phyloP scores from a whole-genome alignment of 2,329 filamentous ascomycete genomes.

The Arthrobotrys iridis region DNA sequence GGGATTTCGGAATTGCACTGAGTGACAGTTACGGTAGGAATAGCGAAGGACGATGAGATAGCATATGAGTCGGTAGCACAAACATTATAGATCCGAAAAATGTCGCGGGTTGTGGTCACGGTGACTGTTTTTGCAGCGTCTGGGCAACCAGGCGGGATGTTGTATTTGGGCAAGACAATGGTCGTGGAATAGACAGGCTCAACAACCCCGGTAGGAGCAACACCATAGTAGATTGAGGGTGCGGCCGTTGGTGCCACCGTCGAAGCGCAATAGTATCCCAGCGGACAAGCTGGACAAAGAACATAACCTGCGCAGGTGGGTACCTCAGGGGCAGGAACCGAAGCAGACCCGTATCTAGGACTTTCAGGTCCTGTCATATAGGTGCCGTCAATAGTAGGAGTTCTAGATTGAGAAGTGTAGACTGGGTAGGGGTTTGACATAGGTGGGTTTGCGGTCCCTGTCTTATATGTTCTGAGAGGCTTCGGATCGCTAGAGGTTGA shows the following conservation, averaged over 20 bases:
- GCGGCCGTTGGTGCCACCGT: conserved; percentile 23
- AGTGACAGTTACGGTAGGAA: conserved; percentile 39
- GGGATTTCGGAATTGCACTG: background rate
- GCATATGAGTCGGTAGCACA: conserved; percentile 39
- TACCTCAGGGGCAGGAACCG: conserved; percentile 20
- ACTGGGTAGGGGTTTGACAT: conserved; percentile 30
- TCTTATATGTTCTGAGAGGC: background rate
- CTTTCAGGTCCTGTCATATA: conserved; percentile 15
- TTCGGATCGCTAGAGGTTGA: background rate
- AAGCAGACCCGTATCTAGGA: background rate
- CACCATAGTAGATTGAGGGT: conserved; percentile 34
- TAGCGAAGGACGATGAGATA: conserved; percentile 29
- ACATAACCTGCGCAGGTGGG: conserved; percentile 43
- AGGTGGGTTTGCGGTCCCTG: conserved; percentile 33
- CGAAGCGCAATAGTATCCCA: conserved; percentile 41
- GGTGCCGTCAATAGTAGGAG: conserved; percentile 16
- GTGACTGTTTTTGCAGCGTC: conserved; percentile 10
- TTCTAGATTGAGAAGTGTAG: background rate
- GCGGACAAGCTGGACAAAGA: conserved; percentile 36
- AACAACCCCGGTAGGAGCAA: conserved; percentile 38
- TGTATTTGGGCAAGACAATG: background rate
- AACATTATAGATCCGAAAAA: conserved; percentile 34
- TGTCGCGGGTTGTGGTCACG: conserved; percentile 30
- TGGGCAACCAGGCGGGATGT: background rate
- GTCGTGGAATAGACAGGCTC: conserved; percentile 36